Evolutionary conservation across 2,329 filamentous ascomycete species (phyloP).

Genomic region (Pseudocercospora cruenta): DNA sequence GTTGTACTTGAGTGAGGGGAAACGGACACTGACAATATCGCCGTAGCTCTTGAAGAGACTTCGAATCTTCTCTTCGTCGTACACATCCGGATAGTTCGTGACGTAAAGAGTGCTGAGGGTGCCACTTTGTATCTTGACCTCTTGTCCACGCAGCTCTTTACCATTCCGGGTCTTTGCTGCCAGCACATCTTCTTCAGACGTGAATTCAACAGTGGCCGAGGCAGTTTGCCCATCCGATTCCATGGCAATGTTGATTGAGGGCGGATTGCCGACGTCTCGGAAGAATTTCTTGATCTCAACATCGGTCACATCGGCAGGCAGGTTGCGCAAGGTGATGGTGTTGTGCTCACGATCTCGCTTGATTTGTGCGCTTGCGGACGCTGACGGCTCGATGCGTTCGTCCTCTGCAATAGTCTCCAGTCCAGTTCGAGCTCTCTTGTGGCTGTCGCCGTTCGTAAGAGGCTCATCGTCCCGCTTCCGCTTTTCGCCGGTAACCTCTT

Average conservation of each 20-base stretch:
- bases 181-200: slow-evolving; percentile 75
- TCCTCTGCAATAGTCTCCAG: slow-evolving; percentile 35
- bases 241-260: slow-evolving; percentile 70
- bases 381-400: slow-evolving; percentile 39
- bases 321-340: slow-evolving; percentile 76
- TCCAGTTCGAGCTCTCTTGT: slow-evolving; percentile 68
- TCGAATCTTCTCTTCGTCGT: slow-evolving; percentile 71
- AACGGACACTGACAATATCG: slow-evolving; percentile 80
- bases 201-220: slow-evolving; percentile 83
- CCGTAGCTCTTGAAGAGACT: slow-evolving; percentile 73
- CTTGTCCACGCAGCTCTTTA: slow-evolving; percentile 74
- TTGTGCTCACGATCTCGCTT: slow-evolving; percentile 91
- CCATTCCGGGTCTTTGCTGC: slow-evolving; percentile 80
- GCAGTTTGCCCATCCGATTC: slow-evolving; percentile 65
- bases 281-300: slow-evolving; percentile 86
- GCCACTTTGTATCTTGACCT: slow-evolving; percentile 74
- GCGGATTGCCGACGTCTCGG: slow-evolving; percentile 83
- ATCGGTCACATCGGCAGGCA: slow-evolving; percentile 71
- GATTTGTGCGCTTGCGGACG: slow-evolving; percentile 42
- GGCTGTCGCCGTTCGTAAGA: slow-evolving; percentile 53
- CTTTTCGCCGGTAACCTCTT: slow-evolving; percentile 55
- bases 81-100: slow-evolving; percentile 81
- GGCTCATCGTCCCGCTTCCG: slow-evolving; percentile 71
- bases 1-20: slow-evolving; percentile 89
- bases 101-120: slow-evolving; percentile 83